Base-by-base conservation (phyloP, 371 early-diverging fungal genomes). In the Funneliformis caledonium region DNA sequence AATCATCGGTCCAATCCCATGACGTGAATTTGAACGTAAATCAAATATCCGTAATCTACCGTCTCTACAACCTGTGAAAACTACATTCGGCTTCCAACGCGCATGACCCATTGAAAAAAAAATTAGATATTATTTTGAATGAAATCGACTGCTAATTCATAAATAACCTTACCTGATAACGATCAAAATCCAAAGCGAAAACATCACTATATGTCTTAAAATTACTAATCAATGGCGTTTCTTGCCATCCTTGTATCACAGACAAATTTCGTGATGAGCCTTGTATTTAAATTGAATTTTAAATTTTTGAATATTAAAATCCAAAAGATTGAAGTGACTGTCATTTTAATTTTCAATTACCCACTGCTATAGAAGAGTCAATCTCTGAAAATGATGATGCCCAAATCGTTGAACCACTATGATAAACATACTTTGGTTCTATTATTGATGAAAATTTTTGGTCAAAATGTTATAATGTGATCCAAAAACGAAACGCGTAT, bases 131-230 rank as follows among this genome's bases (percentile, higher is more conserved):
- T 4, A 0, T 45, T 26, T 45, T 2, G 26, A 72, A 26, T 47
- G 31, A 22, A 11, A 43, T 67, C 12, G 31, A 65, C 8, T 67
- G 33, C 12, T 72, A 72, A 47, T 8, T 37, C 11, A 26, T 31
- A 22, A 47, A 26, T 31, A 22, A 47, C 48, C 50, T 31, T 74
- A 26, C 75, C 75, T 19, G 62, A 19, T 76, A 47, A 11, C 31
- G 6, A 45, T 76, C 76, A 47, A 45, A 31, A n/a, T 76, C 62
- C 43, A 48, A n/a, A 31, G 64, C 60, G 26, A 76, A 76, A 16
- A 76, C 76, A 59, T 76, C 76, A 62, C 76, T 76, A n/a, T n/a
- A 7, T 14, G 76, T 76, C 26, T 45, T 76, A 76, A 76, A 14
- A 10, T 76, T 12, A 45, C 12, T 19, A 22, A 45, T 16, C 43